Base-by-base conservation (phyloP, 805 yeast species). In the Candida insectorum region DNA sequence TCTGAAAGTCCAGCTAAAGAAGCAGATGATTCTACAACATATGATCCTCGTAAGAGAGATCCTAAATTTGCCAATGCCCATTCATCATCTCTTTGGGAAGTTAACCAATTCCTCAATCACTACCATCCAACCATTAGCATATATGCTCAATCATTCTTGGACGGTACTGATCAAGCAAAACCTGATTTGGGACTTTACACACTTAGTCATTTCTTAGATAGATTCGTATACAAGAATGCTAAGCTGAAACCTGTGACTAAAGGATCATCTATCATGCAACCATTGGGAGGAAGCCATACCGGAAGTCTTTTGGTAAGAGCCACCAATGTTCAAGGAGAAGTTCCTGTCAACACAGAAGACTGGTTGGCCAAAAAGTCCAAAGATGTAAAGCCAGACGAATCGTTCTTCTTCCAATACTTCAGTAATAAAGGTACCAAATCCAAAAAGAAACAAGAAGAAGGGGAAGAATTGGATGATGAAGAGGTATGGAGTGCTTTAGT, bases 241-340 rank as follows among this genome's bases (percentile, higher is more conserved):
- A 87, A 86, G 64, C 82, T 78, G 49, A 85, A 82, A 58, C 69
- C 79, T 13, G 57, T 67, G 21, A 64, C 80, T n/a, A 80, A 84
- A 55, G 97, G 97, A 51, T 69, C 83, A 4, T 87, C 97, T 27
- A 89, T 93, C 54, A 93, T 93, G 97, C 98, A 93, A 69, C 97
- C 98, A 31, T 69, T 93, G 44, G 88, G 94, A 28, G 97, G 96
- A 43, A 72, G 79, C 1, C 84, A 81, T 42, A 80, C 85, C 14
- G 85, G 84, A 7, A 65, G 80, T 4, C 60, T 83, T 33, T 67
- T 84, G 45, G 85, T 84, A 9, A 79, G 69, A 49, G 77, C 86
- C n/a, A 74, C 85, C 4, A 59, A 58, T 37, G 27, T 52, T 12
- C 47, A 52, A 18, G 56, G 57, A 4, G 74, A 69, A n/a, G 54